Base-by-base conservation (phyloP, 352 stramenopile genomes). In the Phytophthora podocarpi region DNA sequence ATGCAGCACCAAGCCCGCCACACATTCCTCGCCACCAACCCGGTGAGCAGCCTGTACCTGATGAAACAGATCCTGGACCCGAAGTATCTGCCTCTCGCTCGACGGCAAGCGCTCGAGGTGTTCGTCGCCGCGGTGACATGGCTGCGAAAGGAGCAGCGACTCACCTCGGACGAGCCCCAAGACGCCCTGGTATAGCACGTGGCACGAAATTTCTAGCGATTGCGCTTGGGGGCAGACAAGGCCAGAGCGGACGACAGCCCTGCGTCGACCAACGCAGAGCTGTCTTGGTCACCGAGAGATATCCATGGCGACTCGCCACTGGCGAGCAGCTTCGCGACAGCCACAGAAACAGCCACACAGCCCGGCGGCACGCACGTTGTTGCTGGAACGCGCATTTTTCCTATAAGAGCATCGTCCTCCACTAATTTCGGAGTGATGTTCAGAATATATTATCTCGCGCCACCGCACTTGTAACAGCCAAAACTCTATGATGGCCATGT, bases 31-130 rank as follows among this genome's bases (percentile, higher is more conserved):
- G 41, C 52, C 16, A 64, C 40, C 3, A 64, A 82, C 35, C 50
- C 70, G 2, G 67, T 76, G 34, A 80, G 58, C 45, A 67, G 54
- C 11, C n/a, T 69, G 28, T 72, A 70, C 16, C 37, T 72, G 8
- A 52, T 82, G 59, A 67, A 64, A 48, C 64, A 81, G 43, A 50
- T 79, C 23, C 45, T 85, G 49, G 76, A 80, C 35, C 35, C 35
- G 0, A 50, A 43, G 16, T 63, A 67, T 9, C 27, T 84, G 21
- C 32, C 66, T 23, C 39, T 23, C 1, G 41, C 56, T 1, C 16
- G 46, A 2, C 57, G 59, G 26, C 61, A 67, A 31, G 70, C 52
- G 8, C 34, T 82, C 11, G 55, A 64, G 4, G 54, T 62, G 4
- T 64, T 74, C 12, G 50, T 67, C 13, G 37, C 51, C 2, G 67